Base-by-base conservation (phyloP, 106 monocot genomes). In the Dactylorhiza incarnata region DNA sequence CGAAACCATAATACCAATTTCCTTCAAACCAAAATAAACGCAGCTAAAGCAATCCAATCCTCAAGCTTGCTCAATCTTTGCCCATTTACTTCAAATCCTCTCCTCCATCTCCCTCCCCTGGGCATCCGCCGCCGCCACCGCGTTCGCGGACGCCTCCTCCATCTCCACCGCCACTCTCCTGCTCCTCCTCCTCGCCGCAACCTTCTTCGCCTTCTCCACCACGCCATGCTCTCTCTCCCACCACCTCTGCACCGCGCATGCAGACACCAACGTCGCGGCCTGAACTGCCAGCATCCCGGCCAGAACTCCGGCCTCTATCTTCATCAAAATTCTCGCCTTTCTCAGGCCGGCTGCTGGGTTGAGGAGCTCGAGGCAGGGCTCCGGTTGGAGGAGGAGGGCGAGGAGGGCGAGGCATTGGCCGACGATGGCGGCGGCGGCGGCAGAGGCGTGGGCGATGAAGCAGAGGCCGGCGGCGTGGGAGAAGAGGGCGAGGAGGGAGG, bases 261-360 rank as follows among this genome's bases (percentile, higher is more conserved):
- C 82, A 26, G 74, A 54, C n/a, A 86, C 74, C 58, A 93, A 55
- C 49, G 68, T 83, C 25, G 61, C 17, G 6, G 81, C 72, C 71
- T 86, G 81, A 59, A 81, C n/a, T 45, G 81, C 20, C 17, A 87
- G 81, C 89, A 93, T 93, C 55, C 73, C 85, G n/a, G 83, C 17
- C 48, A 93, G 76, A 65, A 72, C 37, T 17, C 71, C 52, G 59
- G 84, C 82, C 77, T 82, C 82, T 5, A 80, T 19, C 62, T 61
- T 81, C 74, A 82, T 26, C 56, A 93, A 72, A 29, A 81, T 49
- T 76, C 71, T 72, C 23, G 77, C 68, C 74, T 92, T 88, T 66
- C 75, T 66, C 5, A 1, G 74, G 71, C 9, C n/a, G 7, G 80
- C 69, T 5, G 49, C 51, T 0, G 85, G 87, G n/a, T 70, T 73